Percentiles rank a stretch among this genome's conserved stretches.
These are phyloP conservation scores for Kernera saxatilis DNA, from an alignment of 345 rosid genomes.

Conservation along the genomic window DNA sequence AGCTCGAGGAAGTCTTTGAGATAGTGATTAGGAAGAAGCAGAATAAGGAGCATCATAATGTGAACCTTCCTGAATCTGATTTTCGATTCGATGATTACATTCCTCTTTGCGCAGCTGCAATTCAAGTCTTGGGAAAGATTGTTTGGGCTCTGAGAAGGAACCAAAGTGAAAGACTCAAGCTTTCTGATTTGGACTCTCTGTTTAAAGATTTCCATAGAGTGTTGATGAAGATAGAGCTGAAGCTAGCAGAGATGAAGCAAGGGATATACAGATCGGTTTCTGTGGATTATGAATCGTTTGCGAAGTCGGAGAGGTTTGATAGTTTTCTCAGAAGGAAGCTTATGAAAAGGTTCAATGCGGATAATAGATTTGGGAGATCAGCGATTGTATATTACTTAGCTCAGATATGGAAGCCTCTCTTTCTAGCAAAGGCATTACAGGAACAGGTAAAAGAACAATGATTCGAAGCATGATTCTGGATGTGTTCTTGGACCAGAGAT, in stretches of 20 bases:
- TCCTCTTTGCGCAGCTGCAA: not conserved
- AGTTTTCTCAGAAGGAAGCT: not conserved
- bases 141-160: not conserved
- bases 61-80: not conserved
- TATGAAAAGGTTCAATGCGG: not conserved
- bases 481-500: not conserved
- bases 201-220: conserved; percentile 5
- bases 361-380: conserved; percentile 1
- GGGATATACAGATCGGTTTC: not conserved
- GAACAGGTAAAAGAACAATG: not conserved
- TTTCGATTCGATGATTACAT: not conserved
- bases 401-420: conserved; percentile 12
- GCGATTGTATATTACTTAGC: not conserved
- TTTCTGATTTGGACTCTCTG: conserved; percentile 1
- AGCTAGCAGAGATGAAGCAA: conserved; percentile 13
- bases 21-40: not conserved
- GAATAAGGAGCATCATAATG: not conserved
- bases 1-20: conserved; percentile 3
- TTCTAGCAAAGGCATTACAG: not conserved
- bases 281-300: conserved; percentile 3
- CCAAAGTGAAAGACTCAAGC: not conserved
- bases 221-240: conserved; percentile 15
- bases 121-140: conserved; percentile 4
- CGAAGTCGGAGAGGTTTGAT: conserved; percentile 3
- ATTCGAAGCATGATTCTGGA: not conserved